Percentiles rank a stretch among this genome's conserved stretches.
Evolutionary conservation across 768 basidiomycete species (phyloP).

Genomic region (Leccinellum luteum): DNA sequence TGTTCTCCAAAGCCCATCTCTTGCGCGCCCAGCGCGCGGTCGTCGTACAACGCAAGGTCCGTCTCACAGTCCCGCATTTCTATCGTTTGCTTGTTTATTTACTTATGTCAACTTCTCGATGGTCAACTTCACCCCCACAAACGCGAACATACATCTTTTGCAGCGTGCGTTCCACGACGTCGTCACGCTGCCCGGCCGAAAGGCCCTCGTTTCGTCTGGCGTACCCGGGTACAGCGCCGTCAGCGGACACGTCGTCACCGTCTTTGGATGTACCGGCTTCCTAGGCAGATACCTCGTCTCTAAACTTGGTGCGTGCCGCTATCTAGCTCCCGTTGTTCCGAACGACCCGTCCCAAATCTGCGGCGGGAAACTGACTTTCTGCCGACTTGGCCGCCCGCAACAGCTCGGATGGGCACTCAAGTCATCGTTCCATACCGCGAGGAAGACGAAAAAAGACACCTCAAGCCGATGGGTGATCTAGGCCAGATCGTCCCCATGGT

Average conservation of each 20-base stretch:
- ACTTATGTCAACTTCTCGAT: neutral
- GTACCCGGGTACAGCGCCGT: slow-evolving; percentile 83
- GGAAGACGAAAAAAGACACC: slow-evolving; percentile 85
- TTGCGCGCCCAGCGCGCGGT: slow-evolving; percentile 54
- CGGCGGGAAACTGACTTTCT: neutral
- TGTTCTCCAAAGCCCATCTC: slow-evolving; percentile 46
- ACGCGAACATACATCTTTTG: slow-evolving; percentile 1
- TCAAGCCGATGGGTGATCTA: slow-evolving; percentile 94
- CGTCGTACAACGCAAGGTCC: slow-evolving; percentile 46
- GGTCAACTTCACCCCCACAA: neutral
- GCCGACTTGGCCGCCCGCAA: neutral
- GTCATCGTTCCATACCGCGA: slow-evolving; percentile 95
- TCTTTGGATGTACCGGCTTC: slow-evolving; percentile 96
- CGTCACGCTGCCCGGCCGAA: slow-evolving; percentile 51
- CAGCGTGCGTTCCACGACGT: slow-evolving; percentile 79
- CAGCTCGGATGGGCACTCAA: slow-evolving; percentile 89
- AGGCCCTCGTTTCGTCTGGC: slow-evolving; percentile 74
- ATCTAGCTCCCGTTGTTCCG: too few relatives aligned
- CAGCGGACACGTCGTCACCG: slow-evolving; percentile 90
- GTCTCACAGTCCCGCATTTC: neutral
- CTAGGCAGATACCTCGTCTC: slow-evolving; percentile 91
- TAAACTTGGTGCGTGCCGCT: slow-evolving; percentile 68
- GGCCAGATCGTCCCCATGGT: slow-evolving; percentile 97
- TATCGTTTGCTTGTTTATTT: neutral
- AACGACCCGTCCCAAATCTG: too few relatives aligned